Percentiles rank a stretch among this genome's conserved stretches.
Evolutionary conservation across 2,329 filamentous ascomycete genomes (phyloP).

Genomic region (Fusarium coffeatum): DNA sequence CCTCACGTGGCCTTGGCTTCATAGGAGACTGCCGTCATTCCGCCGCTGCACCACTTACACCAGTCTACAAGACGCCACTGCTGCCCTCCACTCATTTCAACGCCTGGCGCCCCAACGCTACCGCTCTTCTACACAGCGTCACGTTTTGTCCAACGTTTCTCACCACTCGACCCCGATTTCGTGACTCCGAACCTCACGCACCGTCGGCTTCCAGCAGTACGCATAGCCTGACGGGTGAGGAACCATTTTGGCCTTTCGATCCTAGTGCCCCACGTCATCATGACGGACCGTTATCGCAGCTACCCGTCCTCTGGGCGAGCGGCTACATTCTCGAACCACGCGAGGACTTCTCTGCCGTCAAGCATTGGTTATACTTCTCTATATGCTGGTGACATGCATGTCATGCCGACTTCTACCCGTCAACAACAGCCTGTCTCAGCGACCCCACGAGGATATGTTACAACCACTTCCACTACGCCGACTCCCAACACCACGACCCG

Average conservation of each 20-base stretch:
- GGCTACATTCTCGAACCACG: slow-evolving; percentile 60
- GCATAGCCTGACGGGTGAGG: slow-evolving; percentile 20
- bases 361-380: slow-evolving; percentile 62
- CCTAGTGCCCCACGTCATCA: slow-evolving; percentile 48
- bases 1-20: slow-evolving; percentile 46
- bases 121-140: slow-evolving; percentile 31
- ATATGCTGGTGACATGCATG: slow-evolving; percentile 66
- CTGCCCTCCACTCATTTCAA: slow-evolving; percentile 30
- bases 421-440: slow-evolving; percentile 48
- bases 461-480: slow-evolving; percentile 50
- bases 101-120: slow-evolving; percentile 23
- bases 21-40: slow-evolving; percentile 39
- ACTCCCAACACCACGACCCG: slow-evolving; percentile 60
- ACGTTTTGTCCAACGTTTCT: slow-evolving; percentile 35
- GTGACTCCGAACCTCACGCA: slow-evolving; percentile 7
- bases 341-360: slow-evolving; percentile 65
- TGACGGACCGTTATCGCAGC: slow-evolving; percentile 61
- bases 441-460: slow-evolving; percentile 50
- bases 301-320: slow-evolving; percentile 58
- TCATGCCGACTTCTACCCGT: slow-evolving; percentile 57
- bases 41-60: slow-evolving; percentile 27
- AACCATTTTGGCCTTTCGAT: slow-evolving; percentile 10
- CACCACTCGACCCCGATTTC: slow-evolving; percentile 15
- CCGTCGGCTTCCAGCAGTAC: slow-evolving; percentile 16
- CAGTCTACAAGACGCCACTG: slow-evolving; percentile 24